Conservation (phyloP, 148 eudicot genomes). For the Pouteria glomerata region DNA sequence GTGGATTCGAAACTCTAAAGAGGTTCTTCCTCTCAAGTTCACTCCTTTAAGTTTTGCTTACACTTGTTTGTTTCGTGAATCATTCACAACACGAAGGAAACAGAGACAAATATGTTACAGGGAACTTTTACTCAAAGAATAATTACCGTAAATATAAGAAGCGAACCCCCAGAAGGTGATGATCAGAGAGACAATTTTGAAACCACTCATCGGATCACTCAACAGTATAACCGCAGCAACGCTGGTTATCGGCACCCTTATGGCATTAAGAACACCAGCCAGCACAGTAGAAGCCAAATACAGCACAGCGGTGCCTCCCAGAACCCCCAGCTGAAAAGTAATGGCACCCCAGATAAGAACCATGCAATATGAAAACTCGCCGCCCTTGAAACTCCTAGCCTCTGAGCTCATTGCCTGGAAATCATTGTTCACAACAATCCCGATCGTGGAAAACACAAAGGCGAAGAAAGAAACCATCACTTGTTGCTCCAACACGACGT, state of each 20-base stretch:
- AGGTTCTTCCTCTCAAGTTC: no score
- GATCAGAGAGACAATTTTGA: conserved; percentile 64
- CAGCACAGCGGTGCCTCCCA: conserved; percentile 63
- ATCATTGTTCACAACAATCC: conserved; percentile 35
- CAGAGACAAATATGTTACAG: not conserved
- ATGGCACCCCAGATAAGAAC: conserved; percentile 65
- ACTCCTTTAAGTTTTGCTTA: no score
- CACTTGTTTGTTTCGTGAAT: no score
- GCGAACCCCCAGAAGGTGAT: conserved; percentile 75
- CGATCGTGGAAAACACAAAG: conserved; percentile 59
- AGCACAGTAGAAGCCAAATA: conserved; percentile 69
- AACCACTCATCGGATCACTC: conserved; percentile 70
- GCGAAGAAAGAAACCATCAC: conserved; percentile 72
- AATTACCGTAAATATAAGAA: conserved; percentile 60
- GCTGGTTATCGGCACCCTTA: conserved; percentile 77
- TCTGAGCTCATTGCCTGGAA: conserved; percentile 50
- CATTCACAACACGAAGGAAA: no score
- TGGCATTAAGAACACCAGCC: conserved; percentile 73
- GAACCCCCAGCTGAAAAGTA: conserved; percentile 65
- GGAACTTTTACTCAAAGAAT: conserved; percentile 19
- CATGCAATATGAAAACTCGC: conserved; percentile 39
- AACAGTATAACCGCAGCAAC: conserved; percentile 71
- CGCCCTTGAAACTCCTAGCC: conserved; percentile 57
- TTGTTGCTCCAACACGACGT: conserved; percentile 84
- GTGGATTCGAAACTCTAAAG: no score